phyloP scores from a whole-genome alignment of 2,329 filamentous ascomycete genomes.

The Colletotrichum brevisporum region DNA sequence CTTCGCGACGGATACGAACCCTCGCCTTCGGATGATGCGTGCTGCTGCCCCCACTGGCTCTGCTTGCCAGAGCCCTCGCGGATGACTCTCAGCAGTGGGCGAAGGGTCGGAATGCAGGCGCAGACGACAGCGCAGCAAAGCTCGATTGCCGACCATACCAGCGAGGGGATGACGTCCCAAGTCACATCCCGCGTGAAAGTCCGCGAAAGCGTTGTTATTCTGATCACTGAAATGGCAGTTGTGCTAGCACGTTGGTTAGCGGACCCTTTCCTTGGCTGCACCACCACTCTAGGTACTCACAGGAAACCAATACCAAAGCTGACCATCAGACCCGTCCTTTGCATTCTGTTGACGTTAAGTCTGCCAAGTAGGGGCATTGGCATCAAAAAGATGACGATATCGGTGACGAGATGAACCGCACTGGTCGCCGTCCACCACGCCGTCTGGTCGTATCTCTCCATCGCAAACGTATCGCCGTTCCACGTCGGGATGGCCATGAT shows the following conservation, averaged over 20 bases:
- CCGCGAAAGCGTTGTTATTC: conserved; percentile 18
- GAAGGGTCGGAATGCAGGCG: conserved; percentile 35
- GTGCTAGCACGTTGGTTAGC: conserved; percentile 10
- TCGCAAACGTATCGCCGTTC: conserved; percentile 15
- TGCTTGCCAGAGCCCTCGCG: not conserved
- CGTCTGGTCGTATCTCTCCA: conserved; percentile 6
- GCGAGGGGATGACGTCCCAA: conserved; percentile 22
- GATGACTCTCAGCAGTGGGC: conserved; percentile 19
- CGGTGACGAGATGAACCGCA: conserved; percentile 25
- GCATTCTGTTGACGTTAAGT: conserved; percentile 12
- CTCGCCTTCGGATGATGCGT: not conserved
- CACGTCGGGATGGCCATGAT: conserved; percentile 16
- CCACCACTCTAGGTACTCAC: conserved; percentile 9
- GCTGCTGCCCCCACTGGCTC: not conserved
- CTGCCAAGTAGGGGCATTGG: conserved; percentile 26
- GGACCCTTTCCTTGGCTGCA: not conserved
- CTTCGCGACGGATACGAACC: not conserved
- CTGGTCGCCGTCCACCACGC: conserved; percentile 28
- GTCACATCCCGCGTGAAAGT: conserved; percentile 29
- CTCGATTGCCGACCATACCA: conserved; percentile 31
- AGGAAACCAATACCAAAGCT: conserved; percentile 36
- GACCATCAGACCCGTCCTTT: conserved; percentile 18
- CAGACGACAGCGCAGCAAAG: conserved; percentile 33
- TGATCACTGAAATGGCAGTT: conserved; percentile 29
- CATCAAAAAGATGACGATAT: conserved; percentile 37